These are phyloP conservation scores for Dipodascopsis tothii DNA, from an alignment of 805 yeast genomes.

Conservation along the genomic window DNA sequence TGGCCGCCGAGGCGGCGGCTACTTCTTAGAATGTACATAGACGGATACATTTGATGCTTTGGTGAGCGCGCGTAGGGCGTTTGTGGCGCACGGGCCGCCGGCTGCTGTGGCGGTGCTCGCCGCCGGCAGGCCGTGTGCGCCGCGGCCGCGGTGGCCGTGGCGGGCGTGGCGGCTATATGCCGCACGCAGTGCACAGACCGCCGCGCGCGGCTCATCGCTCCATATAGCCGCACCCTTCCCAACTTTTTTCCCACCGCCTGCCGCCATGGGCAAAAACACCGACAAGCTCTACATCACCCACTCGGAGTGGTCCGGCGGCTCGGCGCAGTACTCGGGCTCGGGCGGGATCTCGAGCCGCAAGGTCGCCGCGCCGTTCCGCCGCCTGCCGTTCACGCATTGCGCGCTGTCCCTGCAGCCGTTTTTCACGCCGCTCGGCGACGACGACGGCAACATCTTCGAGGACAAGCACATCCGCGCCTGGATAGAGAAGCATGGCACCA, in stretches of 20 bases:
- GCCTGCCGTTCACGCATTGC: constrained; percentile 31
- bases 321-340: constrained; percentile 27
- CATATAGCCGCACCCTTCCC: too few species aligned
- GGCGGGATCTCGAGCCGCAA: constrained; percentile 23
- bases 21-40: too few species aligned
- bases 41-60: too few species aligned
- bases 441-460: constrained; percentile 31
- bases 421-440: constrained; percentile 26
- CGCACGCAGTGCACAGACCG: too few species aligned
- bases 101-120: too few species aligned
- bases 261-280: constrained; percentile 33
- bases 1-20: constrained; percentile 8
- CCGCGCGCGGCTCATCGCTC: too few species aligned
- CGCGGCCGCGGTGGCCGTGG: too few species aligned
- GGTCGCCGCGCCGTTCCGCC: constrained; percentile 9
- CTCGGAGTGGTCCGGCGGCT: constrained; percentile 30
- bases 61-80: too few species aligned
- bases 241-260: too few species aligned
- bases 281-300: constrained; percentile 34
- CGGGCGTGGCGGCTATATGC: too few species aligned
- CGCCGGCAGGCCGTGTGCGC: too few species aligned
- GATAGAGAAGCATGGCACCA: constrained; percentile 25
- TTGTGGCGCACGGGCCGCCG: too few species aligned
- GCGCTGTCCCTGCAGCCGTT: constrained; percentile 29
- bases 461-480: constrained; percentile 26